Conservation (phyloP, 768 basidiomycete species). For the Royoungia palumana region DNA sequence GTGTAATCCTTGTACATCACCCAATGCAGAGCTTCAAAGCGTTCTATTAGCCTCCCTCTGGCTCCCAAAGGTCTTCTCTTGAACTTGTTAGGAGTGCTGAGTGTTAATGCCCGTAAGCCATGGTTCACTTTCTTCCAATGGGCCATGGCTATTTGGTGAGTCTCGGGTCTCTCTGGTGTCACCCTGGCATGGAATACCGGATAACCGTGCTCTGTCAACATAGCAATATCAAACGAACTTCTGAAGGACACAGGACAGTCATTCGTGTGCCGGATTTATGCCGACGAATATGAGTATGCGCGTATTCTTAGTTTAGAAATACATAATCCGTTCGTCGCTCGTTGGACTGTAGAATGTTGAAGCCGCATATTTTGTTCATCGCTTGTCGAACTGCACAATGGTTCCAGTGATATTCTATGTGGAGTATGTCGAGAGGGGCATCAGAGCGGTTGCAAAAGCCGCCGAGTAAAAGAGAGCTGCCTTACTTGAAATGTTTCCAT, state of each 20-base stretch:
- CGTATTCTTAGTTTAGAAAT: too few relatives aligned
- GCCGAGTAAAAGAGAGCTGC: slow-evolving; percentile 19
- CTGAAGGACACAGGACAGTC: too few relatives aligned
- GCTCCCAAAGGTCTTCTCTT: slow-evolving; percentile 48
- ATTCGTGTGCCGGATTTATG: too few relatives aligned
- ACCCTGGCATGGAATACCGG: too few relatives aligned
- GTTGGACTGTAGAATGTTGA: too few relatives aligned
- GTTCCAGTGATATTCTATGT: too few relatives aligned
- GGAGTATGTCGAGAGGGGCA: slow-evolving; percentile 15
- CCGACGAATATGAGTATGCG: too few relatives aligned
- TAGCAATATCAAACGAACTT: too few relatives aligned
- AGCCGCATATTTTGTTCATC: too few relatives aligned
- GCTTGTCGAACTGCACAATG: too few relatives aligned
- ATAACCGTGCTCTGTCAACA: too few relatives aligned
- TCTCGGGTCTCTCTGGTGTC: not conserved
- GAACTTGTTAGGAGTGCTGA: slow-evolving; percentile 24
- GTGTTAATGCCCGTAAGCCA: slow-evolving; percentile 27
- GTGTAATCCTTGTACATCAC: slow-evolving; percentile 10
- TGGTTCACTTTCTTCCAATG: slow-evolving; percentile 35
- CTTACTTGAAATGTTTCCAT: slow-evolving; percentile 24
- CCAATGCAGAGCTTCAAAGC: slow-evolving; percentile 1
- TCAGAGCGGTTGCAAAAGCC: slow-evolving; percentile 16
- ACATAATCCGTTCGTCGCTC: too few relatives aligned
- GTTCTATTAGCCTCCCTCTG: slow-evolving; percentile 35
- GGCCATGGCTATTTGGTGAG: slow-evolving; percentile 26